Conservation (phyloP, 2,329 filamentous ascomycete genomes). For the Fusarium algeriense region DNA sequence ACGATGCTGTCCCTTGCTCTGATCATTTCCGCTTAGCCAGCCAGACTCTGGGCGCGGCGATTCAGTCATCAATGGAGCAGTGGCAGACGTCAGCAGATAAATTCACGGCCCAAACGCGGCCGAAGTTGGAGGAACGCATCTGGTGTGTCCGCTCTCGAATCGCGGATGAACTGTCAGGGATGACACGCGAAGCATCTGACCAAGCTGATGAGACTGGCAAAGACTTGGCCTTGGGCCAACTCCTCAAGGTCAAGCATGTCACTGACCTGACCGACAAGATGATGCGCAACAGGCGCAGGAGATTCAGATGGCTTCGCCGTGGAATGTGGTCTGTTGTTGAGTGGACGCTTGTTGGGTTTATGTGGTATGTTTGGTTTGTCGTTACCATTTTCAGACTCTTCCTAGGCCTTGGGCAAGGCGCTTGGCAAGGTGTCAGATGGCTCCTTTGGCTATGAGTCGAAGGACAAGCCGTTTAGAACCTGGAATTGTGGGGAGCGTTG, state of each 20-base stretch:
- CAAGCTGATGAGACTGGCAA: conserved; percentile 83
- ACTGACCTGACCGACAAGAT: conserved; percentile 83
- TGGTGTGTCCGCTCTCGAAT: conserved; percentile 62
- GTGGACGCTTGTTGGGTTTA: conserved; percentile 86
- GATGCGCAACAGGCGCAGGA: conserved; percentile 74
- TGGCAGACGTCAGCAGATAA: conserved; percentile 71
- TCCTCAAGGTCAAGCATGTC: conserved; percentile 83
- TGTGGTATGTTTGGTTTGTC: conserved; percentile 95
- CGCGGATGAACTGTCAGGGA: conserved; percentile 65
- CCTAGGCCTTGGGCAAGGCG: conserved; percentile 70
- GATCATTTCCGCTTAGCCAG: conserved; percentile 66
- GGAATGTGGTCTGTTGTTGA: conserved; percentile 86
- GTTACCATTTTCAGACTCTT: conserved; percentile 81
- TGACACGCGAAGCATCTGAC: conserved; percentile 77
- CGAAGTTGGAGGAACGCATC: conserved; percentile 63
- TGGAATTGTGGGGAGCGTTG: neutral
- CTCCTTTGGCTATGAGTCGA: conserved; percentile 77
- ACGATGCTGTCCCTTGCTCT: conserved; percentile 54
- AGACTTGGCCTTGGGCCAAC: conserved; percentile 80
- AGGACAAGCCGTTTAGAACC: neutral
- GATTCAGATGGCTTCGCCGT: conserved; percentile 79
- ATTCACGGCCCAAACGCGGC: conserved; percentile 69
- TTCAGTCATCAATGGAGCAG: conserved; percentile 61
- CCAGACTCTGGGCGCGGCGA: conserved; percentile 62
- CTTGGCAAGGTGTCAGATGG: conserved; percentile 77